Base-by-base conservation (phyloP, 176 grass and related monocot genomes). In the Triticum monococcum region DNA sequence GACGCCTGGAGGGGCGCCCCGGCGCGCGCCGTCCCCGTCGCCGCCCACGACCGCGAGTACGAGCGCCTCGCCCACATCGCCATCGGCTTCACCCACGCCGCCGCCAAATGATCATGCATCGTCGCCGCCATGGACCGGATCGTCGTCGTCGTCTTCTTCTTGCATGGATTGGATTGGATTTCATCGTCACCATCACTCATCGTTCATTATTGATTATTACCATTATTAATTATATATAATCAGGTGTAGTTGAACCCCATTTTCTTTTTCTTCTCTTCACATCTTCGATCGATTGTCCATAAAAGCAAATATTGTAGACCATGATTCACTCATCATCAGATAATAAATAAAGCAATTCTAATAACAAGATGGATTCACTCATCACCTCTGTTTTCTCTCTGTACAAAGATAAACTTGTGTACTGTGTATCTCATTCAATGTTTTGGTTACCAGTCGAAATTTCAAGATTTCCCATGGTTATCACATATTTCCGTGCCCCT, bases 1-100 rank as follows among this genome's bases (percentile, higher is more conserved):
- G 43, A 85, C 76, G 91, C 85, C 0, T 85, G 87, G 87, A 84
- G 84, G 54, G 91, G 33, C 72, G 40, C 72, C 40, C 23, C 14
- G 0, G 20, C 63, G 20, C 24, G 30, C 18, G 23, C 8, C n/a
- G 0, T 81, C 52, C 88, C 91, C 32, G 81, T 89, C 31, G 77
- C 81, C 13, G 77, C 8, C 0, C 87, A 92, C 70, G 91, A 92
- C 78, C 84, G 85, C 88, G 91, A 92, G 81, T 92, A 92, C 54
- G 91, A 77, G 8, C 18, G 85, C 70, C 68, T 92, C 76, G 71
- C 88, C 4, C 85, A 82, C 54, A 90, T 92, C 81, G 91, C 91
- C 9, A 41, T 92, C 80, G 91, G 91, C 0, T 84, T 92, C 81
- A 87, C 91, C 28, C 84, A 89, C 76, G 77, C 84, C 36, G 81